Conservation (phyloP, 768 basidiomycete species). For the Leccinum barrowsii region DNA sequence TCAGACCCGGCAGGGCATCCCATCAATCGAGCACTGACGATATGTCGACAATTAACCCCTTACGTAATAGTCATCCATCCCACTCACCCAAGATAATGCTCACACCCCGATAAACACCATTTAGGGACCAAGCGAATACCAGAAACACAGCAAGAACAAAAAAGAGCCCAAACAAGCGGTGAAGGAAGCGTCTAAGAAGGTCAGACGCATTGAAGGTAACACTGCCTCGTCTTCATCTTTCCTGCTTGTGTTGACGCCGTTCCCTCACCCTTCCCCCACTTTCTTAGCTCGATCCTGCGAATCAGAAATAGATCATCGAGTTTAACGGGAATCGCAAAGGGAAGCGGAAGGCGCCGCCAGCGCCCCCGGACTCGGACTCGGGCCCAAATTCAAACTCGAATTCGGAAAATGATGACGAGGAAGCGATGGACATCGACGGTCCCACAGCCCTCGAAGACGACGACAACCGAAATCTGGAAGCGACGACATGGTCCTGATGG, state of each 20-base stretch:
- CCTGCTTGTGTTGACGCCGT: not conserved
- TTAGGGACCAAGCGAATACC: too few species aligned
- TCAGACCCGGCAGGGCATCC: too few species aligned
- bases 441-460: slow-evolving; percentile 25
- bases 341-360: slow-evolving; percentile 43
- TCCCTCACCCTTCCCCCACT: too few species aligned
- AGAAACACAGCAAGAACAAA: slow-evolving; percentile 77
- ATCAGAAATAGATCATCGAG: slow-evolving; percentile 62
- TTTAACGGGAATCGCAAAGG: slow-evolving; percentile 32
- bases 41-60: too few species aligned
- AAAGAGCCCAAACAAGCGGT: slow-evolving; percentile 80
- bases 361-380: slow-evolving; percentile 1
- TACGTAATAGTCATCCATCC: too few species aligned
- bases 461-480: not conserved
- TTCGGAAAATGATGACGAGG: slow-evolving; percentile 22
- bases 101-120: too few species aligned
- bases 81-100: too few species aligned
- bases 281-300: slow-evolving; percentile 84
- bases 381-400: slow-evolving; percentile 10
- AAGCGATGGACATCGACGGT: slow-evolving; percentile 29
- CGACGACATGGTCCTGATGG: slow-evolving; percentile 56
- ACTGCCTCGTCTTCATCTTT: not conserved
- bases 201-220: slow-evolving; percentile 73
- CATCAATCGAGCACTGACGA: too few species aligned
- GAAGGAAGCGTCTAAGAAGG: slow-evolving; percentile 87